phyloP scores from a whole-genome alignment of 257 asterid species.

The Linaria vulgaris region DNA sequence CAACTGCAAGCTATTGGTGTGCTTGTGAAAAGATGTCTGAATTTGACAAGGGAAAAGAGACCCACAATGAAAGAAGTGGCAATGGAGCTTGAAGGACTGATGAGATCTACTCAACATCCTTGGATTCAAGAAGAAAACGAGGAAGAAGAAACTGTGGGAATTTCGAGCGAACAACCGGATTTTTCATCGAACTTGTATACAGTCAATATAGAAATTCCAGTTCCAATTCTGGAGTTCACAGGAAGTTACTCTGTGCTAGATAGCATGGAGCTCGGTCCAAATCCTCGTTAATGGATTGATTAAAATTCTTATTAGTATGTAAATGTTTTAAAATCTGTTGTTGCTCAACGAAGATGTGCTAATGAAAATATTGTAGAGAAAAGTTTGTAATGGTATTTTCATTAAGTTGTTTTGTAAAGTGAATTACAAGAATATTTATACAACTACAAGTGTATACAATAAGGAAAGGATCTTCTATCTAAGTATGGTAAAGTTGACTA shows the following conservation, averaged over 20 bases:
- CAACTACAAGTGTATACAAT: too few relatives aligned
- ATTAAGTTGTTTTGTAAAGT: too few relatives aligned
- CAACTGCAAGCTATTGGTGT: constrained; percentile 34
- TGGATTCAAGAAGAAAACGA: constrained; percentile 25
- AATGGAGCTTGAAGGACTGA: constrained; percentile 42
- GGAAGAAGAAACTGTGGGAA: constrained; percentile 27
- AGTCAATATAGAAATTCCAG: neutral
- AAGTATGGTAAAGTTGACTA: too few relatives aligned
- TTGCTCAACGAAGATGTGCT: too few relatives aligned
- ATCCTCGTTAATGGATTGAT: constrained; percentile 28
- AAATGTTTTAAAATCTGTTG: too few relatives aligned
- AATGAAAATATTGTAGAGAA: too few relatives aligned
- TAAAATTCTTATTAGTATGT: neutral
- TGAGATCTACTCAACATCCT: constrained; percentile 22
- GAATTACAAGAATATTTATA: too few relatives aligned
- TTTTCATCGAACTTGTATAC: constrained; percentile 28
- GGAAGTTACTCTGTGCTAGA: constrained; percentile 17
- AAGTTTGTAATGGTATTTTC: too few relatives aligned
- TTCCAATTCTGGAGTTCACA: too few relatives aligned
- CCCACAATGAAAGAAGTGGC: constrained; percentile 58
- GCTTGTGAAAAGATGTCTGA: constrained; percentile 48
- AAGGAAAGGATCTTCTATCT: too few relatives aligned
- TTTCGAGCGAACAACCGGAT: constrained; percentile 23
- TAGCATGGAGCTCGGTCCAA: constrained; percentile 23
- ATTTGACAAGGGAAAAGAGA: constrained; percentile 39